phyloP scores from a whole-genome alignment of 805 yeast species.

The Nakazawaea wyomingensis region DNA sequence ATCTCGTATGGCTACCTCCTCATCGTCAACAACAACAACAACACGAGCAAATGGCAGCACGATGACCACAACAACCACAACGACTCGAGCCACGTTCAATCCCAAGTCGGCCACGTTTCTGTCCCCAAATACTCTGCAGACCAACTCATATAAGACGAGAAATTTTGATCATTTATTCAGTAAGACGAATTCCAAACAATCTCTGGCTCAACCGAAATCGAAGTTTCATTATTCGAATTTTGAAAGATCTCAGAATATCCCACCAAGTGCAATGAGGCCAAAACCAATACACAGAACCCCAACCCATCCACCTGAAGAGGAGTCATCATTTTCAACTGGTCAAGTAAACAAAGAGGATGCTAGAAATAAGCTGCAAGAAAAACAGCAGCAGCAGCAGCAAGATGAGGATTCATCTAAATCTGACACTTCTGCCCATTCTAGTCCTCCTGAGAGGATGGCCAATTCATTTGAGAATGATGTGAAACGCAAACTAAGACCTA shows the following conservation, averaged over 20 bases:
- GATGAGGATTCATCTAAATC: no score
- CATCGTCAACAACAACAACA: neutral
- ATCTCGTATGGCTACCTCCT: neutral
- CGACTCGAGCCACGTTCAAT: conserved; percentile 9
- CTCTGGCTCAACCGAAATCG: conserved; percentile 7
- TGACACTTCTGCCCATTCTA: no score
- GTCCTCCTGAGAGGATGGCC: neutral
- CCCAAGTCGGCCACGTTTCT: conserved; percentile 4
- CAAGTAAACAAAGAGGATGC: no score
- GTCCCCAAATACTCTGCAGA: conserved; percentile 5
- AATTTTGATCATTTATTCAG: conserved; percentile 11
- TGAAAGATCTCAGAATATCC: neutral
- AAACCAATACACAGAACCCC: conserved; percentile 15
- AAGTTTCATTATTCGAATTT: conserved; percentile 11
- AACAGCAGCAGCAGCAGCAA: neutral
- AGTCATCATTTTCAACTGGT: no score
- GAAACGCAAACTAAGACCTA: neutral
- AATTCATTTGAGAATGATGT: neutral
- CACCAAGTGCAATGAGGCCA: neutral
- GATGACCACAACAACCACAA: conserved; percentile 4
- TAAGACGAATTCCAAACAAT: neutral
- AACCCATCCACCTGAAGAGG: no score
- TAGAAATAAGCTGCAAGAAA: neutral
- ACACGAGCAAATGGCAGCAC: neutral
- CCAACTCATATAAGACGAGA: conserved; percentile 4